Evolutionary conservation across 2,329 filamentous ascomycete species (phyloP).

Genomic region (Cercospora sp.): DNA sequence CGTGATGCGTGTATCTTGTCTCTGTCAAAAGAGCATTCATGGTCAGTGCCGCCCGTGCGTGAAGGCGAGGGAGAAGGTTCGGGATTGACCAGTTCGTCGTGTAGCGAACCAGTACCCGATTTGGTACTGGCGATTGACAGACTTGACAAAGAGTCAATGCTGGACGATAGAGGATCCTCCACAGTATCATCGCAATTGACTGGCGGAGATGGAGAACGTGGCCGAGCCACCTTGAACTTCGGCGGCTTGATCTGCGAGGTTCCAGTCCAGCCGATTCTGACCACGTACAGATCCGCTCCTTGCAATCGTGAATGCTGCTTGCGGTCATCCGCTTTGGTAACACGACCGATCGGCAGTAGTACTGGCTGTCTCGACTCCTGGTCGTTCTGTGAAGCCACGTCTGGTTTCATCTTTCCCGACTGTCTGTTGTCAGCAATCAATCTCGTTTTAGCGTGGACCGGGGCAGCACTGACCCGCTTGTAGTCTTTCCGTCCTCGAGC

Average conservation of each 20-base stretch:
- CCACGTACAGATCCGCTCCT: slow-evolving; percentile 55
- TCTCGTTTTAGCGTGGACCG: not conserved
- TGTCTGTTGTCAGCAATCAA: slow-evolving; percentile 17
- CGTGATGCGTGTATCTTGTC: slow-evolving; percentile 43
- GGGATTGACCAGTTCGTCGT: slow-evolving; percentile 49
- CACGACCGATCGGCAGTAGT: slow-evolving; percentile 35
- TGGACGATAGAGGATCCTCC: slow-evolving; percentile 14
- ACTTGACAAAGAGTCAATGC: slow-evolving; percentile 19
- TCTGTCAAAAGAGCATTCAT: slow-evolving; percentile 21
- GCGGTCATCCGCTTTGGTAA: slow-evolving; percentile 39
- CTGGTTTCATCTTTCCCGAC: slow-evolving; percentile 28
- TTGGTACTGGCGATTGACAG: slow-evolving; percentile 20
- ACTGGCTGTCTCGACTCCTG: slow-evolving; percentile 27
- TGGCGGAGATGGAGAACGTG: not conserved
- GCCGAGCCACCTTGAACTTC: not conserved
- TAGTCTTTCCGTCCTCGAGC: slow-evolving; percentile 29
- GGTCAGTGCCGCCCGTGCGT: not conserved
- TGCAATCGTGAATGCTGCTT: slow-evolving; percentile 50
- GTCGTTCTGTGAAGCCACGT: not conserved
- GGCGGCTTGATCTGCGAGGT: slow-evolving; percentile 16
- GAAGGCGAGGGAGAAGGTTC: slow-evolving; percentile 21
- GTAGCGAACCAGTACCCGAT: slow-evolving; percentile 43
- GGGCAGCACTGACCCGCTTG: slow-evolving; percentile 25
- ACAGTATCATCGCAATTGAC: not conserved
- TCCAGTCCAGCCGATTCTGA: slow-evolving; percentile 42